Percentiles rank a stretch among this genome's conserved stretches.
These are phyloP conservation scores for Microsporum ferrugineum DNA, from an alignment of 2,329 filamentous ascomycete species.

Conservation along the genomic window DNA sequence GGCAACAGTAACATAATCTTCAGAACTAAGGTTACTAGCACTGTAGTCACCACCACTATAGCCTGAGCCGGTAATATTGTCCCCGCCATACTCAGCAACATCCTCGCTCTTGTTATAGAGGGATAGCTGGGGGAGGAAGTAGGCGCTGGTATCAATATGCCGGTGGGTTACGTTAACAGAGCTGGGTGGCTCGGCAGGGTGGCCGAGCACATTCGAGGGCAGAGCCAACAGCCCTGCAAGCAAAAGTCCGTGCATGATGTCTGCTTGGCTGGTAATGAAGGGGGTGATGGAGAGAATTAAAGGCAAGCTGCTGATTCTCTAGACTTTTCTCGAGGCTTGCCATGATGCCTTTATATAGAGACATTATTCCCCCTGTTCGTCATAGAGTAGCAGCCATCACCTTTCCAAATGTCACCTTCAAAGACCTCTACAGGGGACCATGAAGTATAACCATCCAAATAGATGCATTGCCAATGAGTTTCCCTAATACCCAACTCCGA, in stretches of 20 bases:
- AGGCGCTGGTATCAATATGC: constrained; percentile 9
- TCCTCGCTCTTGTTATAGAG: constrained; percentile 6
- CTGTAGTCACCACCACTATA: background rate
- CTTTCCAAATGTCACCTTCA: background rate
- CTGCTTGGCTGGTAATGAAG: background rate
- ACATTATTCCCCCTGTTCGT: background rate
- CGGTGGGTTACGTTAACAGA: constrained; percentile 4
- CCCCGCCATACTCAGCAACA: background rate
- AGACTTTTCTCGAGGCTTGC: background rate
- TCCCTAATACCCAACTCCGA: background rate
- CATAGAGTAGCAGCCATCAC: background rate
- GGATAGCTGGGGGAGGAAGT: constrained; percentile 3
- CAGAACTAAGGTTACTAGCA: background rate
- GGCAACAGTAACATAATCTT: constrained; percentile 9
- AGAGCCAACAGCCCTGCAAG: constrained; percentile 11
- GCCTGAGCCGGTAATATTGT: background rate
- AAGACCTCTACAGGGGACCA: background rate
- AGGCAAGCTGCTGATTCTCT: background rate
- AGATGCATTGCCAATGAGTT: background rate
- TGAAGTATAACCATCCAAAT: background rate
- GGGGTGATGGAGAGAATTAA: background rate
- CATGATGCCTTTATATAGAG: background rate
- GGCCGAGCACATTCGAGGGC: constrained; percentile 8
- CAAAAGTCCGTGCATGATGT: constrained; percentile 13
- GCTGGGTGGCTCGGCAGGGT: constrained; percentile 4